Base-by-base conservation (phyloP, 495 filamentous ascomycete species). In the Neurospora terricola region DNA sequence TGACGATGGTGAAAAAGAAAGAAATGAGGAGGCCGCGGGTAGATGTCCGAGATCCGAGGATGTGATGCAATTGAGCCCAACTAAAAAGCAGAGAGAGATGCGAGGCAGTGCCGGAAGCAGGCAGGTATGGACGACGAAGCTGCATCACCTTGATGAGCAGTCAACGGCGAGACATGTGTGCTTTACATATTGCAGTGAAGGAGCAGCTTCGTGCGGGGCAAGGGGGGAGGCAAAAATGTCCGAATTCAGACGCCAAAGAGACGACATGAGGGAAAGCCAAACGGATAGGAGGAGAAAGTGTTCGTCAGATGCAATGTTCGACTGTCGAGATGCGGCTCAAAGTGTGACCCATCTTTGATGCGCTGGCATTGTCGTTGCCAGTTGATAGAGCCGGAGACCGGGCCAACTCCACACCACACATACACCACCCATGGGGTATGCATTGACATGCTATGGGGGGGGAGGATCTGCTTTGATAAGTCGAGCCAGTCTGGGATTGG, bases 281-380 rank as follows among this genome's bases (percentile, higher is more conserved):
- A 82, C 79, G 80, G 80, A 83, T 77, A 79, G 78, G 81, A 80
- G 75, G 79, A 66, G 7, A 78, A 80, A 83, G 79, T 80, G 82
- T 82, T 86, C 82, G 80, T 79, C 80, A 81, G 83, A 84, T 81
- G 87, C 85, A 87, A 81, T 66, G 27, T 85, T 82, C 75, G 73
- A 80, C 75, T 75, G 79, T 77, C 78, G 82, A 84, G 83, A 87
- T 89, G 87, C 87, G 87, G 86, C 87, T 89, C 84, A 82, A 86
- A 84, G 86, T 86, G 85, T 83, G 85, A 87, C 86, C 86, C 86
- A 85, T 87, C 81, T 85, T 85, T 92, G 93, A 94, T 97, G 94
- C 89, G 94, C 86, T 97, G 94, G 94, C 94, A 91, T 90, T 85
- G 86, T 92, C 87, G 84, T 89, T 88, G 86, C 94, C 93, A 96